Base-by-base conservation (phyloP, 2,329 filamentous ascomycete genomes). In the Diatrype stigma region DNA sequence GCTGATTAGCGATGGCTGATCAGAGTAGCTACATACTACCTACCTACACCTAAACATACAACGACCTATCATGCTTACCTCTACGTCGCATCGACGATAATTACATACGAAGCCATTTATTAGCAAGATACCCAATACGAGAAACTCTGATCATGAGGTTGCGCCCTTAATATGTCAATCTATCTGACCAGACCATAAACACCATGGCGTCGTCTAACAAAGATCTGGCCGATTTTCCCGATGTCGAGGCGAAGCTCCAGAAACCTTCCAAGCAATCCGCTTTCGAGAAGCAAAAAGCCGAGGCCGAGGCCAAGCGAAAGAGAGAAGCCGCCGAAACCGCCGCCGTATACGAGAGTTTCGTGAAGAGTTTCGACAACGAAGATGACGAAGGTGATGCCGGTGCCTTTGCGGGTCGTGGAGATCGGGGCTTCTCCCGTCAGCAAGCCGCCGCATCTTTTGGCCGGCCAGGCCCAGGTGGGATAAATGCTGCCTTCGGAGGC, bases 301-400 rank as follows among this genome's bases (percentile, higher is more conserved):
- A 96, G 67, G 89, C 89, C 51, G 90, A 96, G 74, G 90, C 90
- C 22, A 96, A 96, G 73, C 85, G 89, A 52, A 80, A 82, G 60
- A 82, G 90, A 59, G 92, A 96, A 69, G 87, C 87, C 63, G 90
- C 87, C 58, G 92, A 96, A 71, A 95, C 89, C 6, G 89, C 88
- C 21, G 90, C 90, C 22, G 90, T 91, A 1, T 89, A 92, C 68
- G 84, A 90, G 60, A 90, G 93, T 58, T 96, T 96, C 59, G 83
- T 94, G 51, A 93, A 93, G 70, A 90, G 80, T 50, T 89, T 89
- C 61, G 85, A 84, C 42, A 75, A 80, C 54, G 82, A 85, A 35
- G 79, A 80, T 23, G 75, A 78, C 38, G 74, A 78, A 52, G 66
- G 71, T 22, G 63, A 61, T 35, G 53, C 59, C 49, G 45, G 52